Conservation (phyloP, 345 rosid species). For the Citrus inodora region DNA sequence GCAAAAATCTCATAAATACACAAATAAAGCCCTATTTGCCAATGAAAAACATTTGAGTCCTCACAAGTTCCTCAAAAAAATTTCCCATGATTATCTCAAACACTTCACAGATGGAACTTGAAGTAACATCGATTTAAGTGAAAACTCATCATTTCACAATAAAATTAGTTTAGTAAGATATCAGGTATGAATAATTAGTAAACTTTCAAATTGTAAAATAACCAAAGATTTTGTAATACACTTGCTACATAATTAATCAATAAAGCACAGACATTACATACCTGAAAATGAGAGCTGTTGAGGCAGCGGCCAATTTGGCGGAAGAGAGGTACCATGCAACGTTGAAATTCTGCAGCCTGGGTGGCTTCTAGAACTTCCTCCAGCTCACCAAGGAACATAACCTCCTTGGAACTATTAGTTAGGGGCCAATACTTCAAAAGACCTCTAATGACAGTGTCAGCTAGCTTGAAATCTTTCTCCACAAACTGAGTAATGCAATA, state of each 20-base stretch:
- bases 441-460: conserved; percentile 70
- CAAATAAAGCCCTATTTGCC: not conserved
- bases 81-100: not conserved
- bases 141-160: conserved; percentile 5
- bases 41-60: not conserved
- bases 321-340: conserved; percentile 71
- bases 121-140: not conserved
- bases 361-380: conserved; percentile 84
- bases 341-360: conserved; percentile 77
- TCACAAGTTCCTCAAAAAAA: not conserved
- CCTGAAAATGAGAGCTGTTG: conserved; percentile 86
- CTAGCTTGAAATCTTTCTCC: conserved; percentile 80
- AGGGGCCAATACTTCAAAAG: conserved; percentile 75
- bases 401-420: conserved; percentile 76
- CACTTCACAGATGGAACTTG: not conserved
- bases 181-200: not conserved
- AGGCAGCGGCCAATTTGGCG: conserved; percentile 58
- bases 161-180: not conserved
- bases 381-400: conserved; percentile 79
- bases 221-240: not conserved
- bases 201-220: not conserved
- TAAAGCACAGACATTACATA: conserved; percentile 6
- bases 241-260: not conserved
- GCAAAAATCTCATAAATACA: not conserved
- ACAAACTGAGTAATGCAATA: conserved; percentile 79